Evolutionary conservation across 2,329 filamentous ascomycete species (phyloP).

Genomic region (Elsinoe batatas): DNA sequence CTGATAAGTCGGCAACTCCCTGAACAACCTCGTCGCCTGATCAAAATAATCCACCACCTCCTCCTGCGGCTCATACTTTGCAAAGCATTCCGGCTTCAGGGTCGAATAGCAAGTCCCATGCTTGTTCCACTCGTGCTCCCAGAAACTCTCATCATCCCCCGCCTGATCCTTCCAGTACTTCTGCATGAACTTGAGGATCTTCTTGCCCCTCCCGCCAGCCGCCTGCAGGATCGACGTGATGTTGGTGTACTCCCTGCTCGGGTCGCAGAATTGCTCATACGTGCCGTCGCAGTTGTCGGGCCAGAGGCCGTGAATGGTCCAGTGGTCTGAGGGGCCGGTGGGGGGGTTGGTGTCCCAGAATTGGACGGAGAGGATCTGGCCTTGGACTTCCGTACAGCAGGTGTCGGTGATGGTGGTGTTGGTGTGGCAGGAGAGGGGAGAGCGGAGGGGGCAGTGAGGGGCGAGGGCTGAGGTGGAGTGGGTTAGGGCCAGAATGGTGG

Average conservation of each 20-base stretch:
- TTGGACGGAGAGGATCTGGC: slow-evolving; percentile 26
- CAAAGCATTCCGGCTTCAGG: slow-evolving; percentile 20
- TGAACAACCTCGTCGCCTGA: slow-evolving; percentile 19
- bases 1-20: slow-evolving; percentile 19
- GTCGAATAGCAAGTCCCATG: slow-evolving; percentile 23
- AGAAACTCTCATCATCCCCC: slow-evolving; percentile 19
- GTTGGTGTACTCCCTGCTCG: slow-evolving; percentile 17
- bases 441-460: neutral
- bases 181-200: slow-evolving; percentile 19
- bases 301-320: slow-evolving; percentile 22
- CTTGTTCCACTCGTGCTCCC: slow-evolving; percentile 21
- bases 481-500: neutral
- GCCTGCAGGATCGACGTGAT: slow-evolving; percentile 19
- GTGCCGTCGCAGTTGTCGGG: slow-evolving; percentile 20
- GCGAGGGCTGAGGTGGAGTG: neutral
- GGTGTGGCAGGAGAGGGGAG: slow-evolving; percentile 13
- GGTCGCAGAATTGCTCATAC: slow-evolving; percentile 18
- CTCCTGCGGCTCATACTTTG: slow-evolving; percentile 17
- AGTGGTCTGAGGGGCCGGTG: slow-evolving; percentile 18
- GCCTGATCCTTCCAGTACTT: slow-evolving; percentile 21
- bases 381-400: slow-evolving; percentile 62
- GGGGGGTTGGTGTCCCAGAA: slow-evolving; percentile 22
- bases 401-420: slow-evolving; percentile 41
- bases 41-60: slow-evolving; percentile 22
- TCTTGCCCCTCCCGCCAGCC: slow-evolving; percentile 14